Percentiles rank a stretch among this genome's conserved stretches.
phyloP scores from a whole-genome alignment of 257 asterid genomes.

The Eustoma russellianum region DNA sequence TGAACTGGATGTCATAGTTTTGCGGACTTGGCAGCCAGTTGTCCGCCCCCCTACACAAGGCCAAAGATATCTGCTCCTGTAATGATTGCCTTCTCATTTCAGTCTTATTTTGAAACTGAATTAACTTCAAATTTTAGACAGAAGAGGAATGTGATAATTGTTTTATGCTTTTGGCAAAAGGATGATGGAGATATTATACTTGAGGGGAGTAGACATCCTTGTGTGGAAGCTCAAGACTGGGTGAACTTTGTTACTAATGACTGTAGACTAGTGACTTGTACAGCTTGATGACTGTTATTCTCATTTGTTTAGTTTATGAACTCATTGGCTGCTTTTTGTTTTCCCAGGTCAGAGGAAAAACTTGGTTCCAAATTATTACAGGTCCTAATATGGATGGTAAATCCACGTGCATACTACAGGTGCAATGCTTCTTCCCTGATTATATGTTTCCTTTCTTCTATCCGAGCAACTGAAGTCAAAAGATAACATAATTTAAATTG shows the following conservation, averaged over 20 bases:
- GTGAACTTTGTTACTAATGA: conserved; percentile 96
- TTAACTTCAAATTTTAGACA: conserved; percentile 3
- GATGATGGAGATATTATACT: conserved; percentile 78
- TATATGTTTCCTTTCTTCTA: neutral
- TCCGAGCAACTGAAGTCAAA: neutral
- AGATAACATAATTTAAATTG: neutral
- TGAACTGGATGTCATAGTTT: conserved; percentile 90
- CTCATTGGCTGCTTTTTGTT: conserved; percentile 11
- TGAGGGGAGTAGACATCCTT: conserved; percentile 97
- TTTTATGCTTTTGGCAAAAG: conserved; percentile 28
- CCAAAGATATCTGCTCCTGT: conserved; percentile 75
- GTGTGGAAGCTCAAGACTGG: conserved; percentile 99
- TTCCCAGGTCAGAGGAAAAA: conserved; percentile 68
- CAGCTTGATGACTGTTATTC: conserved; percentile 11
- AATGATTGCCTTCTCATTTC: conserved; percentile 13
- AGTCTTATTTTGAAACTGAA: neutral
- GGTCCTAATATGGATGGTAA: conserved; percentile 99
- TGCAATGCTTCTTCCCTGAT: conserved; percentile 13
- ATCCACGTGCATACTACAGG: conserved; percentile 96
- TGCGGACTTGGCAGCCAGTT: conserved; percentile 89
- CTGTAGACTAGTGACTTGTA: conserved; percentile 74
- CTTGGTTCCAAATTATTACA: conserved; percentile 97
- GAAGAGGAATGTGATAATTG: conserved; percentile 11
- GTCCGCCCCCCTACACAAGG: conserved; percentile 79
- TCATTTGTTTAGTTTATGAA: conserved; percentile 10